These are phyloP conservation scores for Aureobasidium musti DNA, from an alignment of 2,329 filamentous ascomycete species.

Conservation along the genomic window DNA sequence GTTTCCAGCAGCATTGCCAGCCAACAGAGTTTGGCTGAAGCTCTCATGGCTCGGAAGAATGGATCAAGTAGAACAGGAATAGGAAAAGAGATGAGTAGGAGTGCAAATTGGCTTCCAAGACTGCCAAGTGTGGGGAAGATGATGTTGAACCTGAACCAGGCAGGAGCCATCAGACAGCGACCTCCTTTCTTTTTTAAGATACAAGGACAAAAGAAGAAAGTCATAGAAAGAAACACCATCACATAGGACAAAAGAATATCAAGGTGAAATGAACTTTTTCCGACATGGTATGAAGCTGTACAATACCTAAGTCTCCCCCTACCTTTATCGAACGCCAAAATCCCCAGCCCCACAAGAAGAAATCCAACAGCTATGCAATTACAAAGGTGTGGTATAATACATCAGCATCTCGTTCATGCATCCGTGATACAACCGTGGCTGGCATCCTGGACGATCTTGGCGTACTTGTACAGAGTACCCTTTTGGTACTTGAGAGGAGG, in stretches of 20 bases:
- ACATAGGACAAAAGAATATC: not conserved
- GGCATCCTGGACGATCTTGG: slow-evolving; percentile 58
- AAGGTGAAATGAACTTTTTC: slow-evolving; percentile 18
- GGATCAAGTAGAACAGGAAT: no score
- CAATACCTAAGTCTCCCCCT: slow-evolving; percentile 22
- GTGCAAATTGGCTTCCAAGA: not conserved
- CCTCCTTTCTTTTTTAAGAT: not conserved
- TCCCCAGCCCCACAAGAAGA: not conserved
- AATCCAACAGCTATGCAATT: slow-evolving; percentile 21
- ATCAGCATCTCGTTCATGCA: slow-evolving; percentile 32
- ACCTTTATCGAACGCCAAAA: slow-evolving; percentile 29
- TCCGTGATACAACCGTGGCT: slow-evolving; percentile 63
- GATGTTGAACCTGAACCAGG: not conserved
- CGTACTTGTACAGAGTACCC: slow-evolving; percentile 63
- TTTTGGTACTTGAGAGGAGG: slow-evolving; percentile 59
- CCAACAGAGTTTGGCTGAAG: no score
- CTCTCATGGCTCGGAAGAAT: no score
- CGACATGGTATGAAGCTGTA: slow-evolving; percentile 25
- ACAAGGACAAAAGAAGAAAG: not conserved
- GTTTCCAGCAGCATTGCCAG: no score
- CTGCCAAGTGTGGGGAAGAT: not conserved
- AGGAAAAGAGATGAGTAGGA: not conserved
- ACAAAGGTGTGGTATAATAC: slow-evolving; percentile 7
- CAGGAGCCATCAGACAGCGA: not conserved
- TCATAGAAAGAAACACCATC: not conserved